Base-by-base conservation (phyloP, 306 rosid genomes). In the Rosa multiflora region DNA sequence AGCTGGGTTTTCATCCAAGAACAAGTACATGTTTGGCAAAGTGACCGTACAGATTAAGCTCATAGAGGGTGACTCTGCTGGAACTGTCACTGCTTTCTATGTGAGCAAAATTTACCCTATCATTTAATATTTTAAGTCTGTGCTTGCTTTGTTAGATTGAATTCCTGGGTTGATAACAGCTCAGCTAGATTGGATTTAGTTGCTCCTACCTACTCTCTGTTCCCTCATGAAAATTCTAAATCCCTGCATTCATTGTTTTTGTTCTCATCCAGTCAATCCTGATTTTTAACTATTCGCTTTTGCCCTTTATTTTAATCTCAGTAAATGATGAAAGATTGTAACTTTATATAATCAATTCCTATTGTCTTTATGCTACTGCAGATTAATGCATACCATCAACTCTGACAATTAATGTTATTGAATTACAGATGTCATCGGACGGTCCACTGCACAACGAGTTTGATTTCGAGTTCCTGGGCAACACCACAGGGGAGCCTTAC, bases 71-170 rank as follows among this genome's bases (percentile, higher is more conserved):
- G 97, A 95, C 75, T 95, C 99, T 42, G 97, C 98, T 26, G 98
- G 99, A 88, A 93, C 98, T 1, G 99, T 95, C 12, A 93, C 98
- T 29, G 98, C 99, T 74, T 93, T 86, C 85, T 95, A 93, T 82
- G 99, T 91, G 74, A 90, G 98, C 78, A 35, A 9, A 55, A 44
- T 15, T n/a, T 5, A 35, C 40, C 8, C 20, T 5, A 23, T 21
- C 37, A 2, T 2, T 15, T 4, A 2, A 8, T 17, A 23, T 32
- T 26, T 44, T 1, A 5, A 9, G 10, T 62, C 9, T 18, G 17
- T 74, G 23, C 10, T 17, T 55, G 8, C 46, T 35, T 44, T 9
- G 6, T 13, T 37, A 37, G 44, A 6, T 42, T 46, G 6, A 3
- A 74, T n/a, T 39, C 11, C 13, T n/a, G 26, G 26, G 67, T 44